Evolutionary conservation across 2,329 filamentous ascomycete species (phyloP).

Genomic region (Zymoseptoria passerinii): DNA sequence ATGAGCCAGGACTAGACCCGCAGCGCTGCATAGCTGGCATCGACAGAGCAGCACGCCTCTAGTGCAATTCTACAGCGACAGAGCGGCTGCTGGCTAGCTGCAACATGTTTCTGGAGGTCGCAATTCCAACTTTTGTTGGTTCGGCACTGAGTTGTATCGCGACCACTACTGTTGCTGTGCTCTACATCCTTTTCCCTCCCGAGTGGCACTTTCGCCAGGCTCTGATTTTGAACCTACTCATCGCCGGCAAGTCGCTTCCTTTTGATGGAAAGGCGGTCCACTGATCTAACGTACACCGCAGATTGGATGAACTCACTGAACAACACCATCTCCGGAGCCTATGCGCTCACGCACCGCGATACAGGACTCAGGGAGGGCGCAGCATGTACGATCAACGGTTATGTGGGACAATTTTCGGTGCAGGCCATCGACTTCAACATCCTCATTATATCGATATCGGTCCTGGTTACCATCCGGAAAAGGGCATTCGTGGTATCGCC

Average conservation of each 20-base stretch:
- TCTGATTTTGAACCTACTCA: constrained; percentile 16
- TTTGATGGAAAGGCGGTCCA: neutral
- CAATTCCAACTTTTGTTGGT: constrained; percentile 16
- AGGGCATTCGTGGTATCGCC: constrained; percentile 28
- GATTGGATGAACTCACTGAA: constrained; percentile 38
- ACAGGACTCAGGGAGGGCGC: constrained; percentile 14
- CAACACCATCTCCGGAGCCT: constrained; percentile 37
- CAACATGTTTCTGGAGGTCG: constrained; percentile 6
- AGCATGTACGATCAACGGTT: constrained; percentile 38
- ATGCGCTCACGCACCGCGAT: constrained; percentile 25
- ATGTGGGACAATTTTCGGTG: constrained; percentile 40
- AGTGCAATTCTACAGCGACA: neutral
- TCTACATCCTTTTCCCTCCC: constrained; percentile 14
- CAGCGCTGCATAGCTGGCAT: neutral
- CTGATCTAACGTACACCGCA: constrained; percentile 23
- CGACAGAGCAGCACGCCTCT: neutral
- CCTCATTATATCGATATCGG: constrained; percentile 39
- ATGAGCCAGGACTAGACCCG: neutral
- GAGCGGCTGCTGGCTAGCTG: neutral
- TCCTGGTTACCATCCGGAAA: constrained; percentile 34
- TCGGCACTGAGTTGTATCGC: constrained; percentile 13
- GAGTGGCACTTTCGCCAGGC: constrained; percentile 18
- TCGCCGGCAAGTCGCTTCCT: constrained; percentile 7
- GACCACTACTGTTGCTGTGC: constrained; percentile 9
- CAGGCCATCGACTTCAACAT: constrained; percentile 37